These are phyloP conservation scores for Quercus lobata DNA, from an alignment of 331 rosid species.

Conservation along the genomic window DNA sequence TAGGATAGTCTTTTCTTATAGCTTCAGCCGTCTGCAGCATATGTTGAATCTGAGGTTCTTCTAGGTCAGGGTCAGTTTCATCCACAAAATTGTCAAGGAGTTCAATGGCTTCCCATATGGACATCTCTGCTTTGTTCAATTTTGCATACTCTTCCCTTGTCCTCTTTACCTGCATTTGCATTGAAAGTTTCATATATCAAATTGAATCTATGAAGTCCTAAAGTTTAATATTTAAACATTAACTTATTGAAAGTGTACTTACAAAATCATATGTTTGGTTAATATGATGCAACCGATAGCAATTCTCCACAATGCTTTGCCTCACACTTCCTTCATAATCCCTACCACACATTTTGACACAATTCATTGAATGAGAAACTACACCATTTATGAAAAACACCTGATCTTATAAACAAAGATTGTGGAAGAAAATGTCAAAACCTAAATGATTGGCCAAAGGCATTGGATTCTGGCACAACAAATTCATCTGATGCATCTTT, in stretches of 20 bases:
- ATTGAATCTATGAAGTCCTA: no score
- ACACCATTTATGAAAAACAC: no score
- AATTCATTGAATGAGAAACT: no score
- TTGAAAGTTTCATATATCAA: no score
- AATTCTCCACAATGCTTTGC: conserved; percentile 1
- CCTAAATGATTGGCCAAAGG: no score
- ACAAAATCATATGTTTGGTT: conserved; percentile 6
- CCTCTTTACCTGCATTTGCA: no score
- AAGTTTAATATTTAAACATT: no score
- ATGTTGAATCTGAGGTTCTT: conserved; percentile 27
- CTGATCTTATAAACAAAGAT: no score
- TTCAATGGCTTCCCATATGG: conserved; percentile 54
- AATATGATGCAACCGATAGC: conserved; percentile 7
- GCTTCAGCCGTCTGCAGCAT: conserved; percentile 28
- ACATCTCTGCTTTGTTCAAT: conserved; percentile 42
- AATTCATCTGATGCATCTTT: no score
- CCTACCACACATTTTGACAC: neutral
- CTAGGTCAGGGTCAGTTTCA: conserved; percentile 28
- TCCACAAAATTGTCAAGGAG: conserved; percentile 45
- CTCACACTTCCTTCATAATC: conserved; percentile 4
- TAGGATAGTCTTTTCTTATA: conserved; percentile 24
- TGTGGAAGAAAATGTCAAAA: no score
- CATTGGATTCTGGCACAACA: no score
- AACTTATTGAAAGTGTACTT: neutral
- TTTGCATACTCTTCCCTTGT: no score